These are phyloP conservation scores for Citrullus mucosospermus DNA, from an alignment of 306 rosid species.

Conservation along the genomic window DNA sequence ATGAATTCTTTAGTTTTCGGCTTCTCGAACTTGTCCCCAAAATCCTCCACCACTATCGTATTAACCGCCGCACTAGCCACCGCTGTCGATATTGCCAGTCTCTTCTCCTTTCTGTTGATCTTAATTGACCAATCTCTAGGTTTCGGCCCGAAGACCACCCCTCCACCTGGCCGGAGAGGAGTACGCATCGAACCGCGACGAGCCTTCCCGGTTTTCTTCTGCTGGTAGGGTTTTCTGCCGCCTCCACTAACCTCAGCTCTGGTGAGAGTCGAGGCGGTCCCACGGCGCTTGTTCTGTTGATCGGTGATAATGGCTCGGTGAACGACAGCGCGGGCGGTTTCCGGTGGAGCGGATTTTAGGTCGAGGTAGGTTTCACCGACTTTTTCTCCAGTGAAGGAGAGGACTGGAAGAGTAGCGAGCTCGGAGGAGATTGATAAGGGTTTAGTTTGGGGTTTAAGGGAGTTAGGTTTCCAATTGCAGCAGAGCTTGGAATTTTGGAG, in stretches of 20 bases:
- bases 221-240: constrained; percentile 65
- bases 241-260: constrained; percentile 84
- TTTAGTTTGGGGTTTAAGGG: constrained; percentile 7
- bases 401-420: constrained; percentile 62
- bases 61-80: constrained; percentile 55
- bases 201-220: constrained; percentile 83
- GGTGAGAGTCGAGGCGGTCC: constrained; percentile 90
- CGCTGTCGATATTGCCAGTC: constrained; percentile 81
- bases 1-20: constrained; percentile 83
- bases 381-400: constrained; percentile 69
- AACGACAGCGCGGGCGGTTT: constrained; percentile 84
- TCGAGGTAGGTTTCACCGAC: constrained; percentile 67
- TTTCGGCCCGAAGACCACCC: constrained; percentile 76
- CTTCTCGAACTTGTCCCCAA: constrained; percentile 50
- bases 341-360: constrained; percentile 55
- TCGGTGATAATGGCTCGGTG: constrained; percentile 79
- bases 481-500: constrained; percentile 14
- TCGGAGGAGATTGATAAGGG: constrained; percentile 35
- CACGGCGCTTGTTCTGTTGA: constrained; percentile 93
- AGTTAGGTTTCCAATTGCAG: constrained; percentile 9
- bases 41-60: constrained; percentile 76
- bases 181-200: constrained; percentile 65
- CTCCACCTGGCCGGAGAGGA: constrained; percentile 86
- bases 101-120: constrained; percentile 81
- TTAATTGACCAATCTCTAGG: constrained; percentile 90